Base-by-base conservation (phyloP, 1,284 basidiomycete species). In the Ceratobasidium papillatum region DNA sequence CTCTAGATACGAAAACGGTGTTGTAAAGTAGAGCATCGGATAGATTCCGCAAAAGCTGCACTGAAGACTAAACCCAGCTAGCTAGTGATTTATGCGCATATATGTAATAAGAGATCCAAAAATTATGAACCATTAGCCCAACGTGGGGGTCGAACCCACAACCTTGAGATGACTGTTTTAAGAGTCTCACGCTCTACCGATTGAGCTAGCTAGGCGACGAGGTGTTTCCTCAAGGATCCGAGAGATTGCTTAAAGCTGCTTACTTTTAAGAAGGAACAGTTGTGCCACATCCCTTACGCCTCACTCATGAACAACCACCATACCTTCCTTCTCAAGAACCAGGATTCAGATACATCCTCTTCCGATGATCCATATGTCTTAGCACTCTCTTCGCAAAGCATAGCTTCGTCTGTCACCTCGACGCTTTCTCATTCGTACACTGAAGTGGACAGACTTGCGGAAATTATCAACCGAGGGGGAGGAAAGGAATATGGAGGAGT, bases 391-490 rank as follows among this genome's bases (percentile, higher is more conserved):
- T 78, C 79, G 0, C 81, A 81, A 12, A 85, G 85, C n/a, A 90
- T 88, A 78, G 76, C 78, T 9, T 81, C 88, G 0, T 64, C 87
- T 32, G 91, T 90, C 22, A 82, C 94, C 2, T 86, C 91, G 0
- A 90, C 91, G 7, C 86, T 94, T 58, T 87, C 90, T 80, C 92
- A 92, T 0, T 81, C 83, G 14, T 81, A 87, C 52, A 84, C 84
- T 36, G 87, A 91, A 78, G 74, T 85, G 5, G 79, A 84, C 0
- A 71, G 77, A n/a, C 84, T 95, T 25, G 78, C 80, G 25, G 76
- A 79, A 12, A 81, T 86, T 54, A 80, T 92, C 56, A 38, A 41
- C 41, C 74, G 76, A 12, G 87, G 86, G 0, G 84, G 85, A 2
- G 71, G 77, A 0, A 76, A 74, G 2, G 77, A 80, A 38, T 84